A percentile compares a stretch with the other conserved stretches of the same genome.
phyloP scores from a whole-genome alignment of 208 protist genomes.

The Acanthamoeba triangularis region DNA sequence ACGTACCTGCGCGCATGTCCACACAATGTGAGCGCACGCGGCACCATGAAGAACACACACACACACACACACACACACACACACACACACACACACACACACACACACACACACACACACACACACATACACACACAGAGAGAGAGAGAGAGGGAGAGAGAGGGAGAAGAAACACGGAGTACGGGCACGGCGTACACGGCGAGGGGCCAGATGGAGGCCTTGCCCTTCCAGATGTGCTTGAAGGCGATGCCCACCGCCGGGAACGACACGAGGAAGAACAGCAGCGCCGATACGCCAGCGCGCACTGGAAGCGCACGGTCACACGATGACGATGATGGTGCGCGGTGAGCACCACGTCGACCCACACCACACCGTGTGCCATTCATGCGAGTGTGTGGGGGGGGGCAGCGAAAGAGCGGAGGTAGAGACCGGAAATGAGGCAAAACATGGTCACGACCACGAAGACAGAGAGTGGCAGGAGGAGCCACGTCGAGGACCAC shows the following conservation, averaged over 20 bases:
- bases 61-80: not conserved
- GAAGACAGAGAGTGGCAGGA: constrained; percentile 21
- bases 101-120: too few species aligned
- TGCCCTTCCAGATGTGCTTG: constrained; percentile 72
- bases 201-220: constrained; percentile 64
- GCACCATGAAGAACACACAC: too few species aligned
- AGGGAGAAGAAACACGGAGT: not conserved
- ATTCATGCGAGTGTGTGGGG: too few species aligned
- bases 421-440: constrained; percentile 23
- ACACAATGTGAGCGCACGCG: too few species aligned
- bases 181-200: not conserved
- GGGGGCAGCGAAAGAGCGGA: too few species aligned
- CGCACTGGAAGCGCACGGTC: not conserved
- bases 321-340: not conserved
- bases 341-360: not conserved
- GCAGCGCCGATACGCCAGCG: constrained; percentile 7
- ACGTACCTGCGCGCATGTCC: too few species aligned
- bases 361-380: too few species aligned
- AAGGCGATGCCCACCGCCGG: constrained; percentile 55
- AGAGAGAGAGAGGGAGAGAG: not conserved
- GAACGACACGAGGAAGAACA: constrained; percentile 39
- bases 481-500: constrained; percentile 52
- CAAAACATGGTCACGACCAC: constrained; percentile 54
- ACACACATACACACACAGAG: too few species aligned
- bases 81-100: too few species aligned